Base-by-base conservation (phyloP, 2,329 filamentous ascomycete species). In the Mycosphaerella sp. region DNA sequence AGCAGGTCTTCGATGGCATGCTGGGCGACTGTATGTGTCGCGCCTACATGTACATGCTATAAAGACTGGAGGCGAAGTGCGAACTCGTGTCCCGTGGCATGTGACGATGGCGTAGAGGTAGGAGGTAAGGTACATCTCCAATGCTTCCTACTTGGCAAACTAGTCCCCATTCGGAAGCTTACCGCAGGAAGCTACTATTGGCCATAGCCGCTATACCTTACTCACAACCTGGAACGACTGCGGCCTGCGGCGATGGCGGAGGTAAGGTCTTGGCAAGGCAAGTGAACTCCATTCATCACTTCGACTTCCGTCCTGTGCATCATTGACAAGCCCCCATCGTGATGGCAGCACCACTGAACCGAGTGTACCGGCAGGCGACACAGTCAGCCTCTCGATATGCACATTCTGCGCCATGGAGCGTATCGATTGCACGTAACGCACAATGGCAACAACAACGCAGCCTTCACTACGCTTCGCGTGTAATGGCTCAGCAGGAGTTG, bases 1-100 rank as follows among this genome's bases (percentile, higher is more conserved):
- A 87, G 68, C 88, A 93, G 50, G 74, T 74, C 59, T 75, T 77
- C 1, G 45, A 45, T n/a, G 55, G 10, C 59, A 61, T 61, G 48
- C 39, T 40, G 12, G 6, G 11, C 36, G 38, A 44, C 43, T 14
- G 11, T 10, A 26, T 14, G 11, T 47, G 45, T 34, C 17, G 26
- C 10, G 42, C 53, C 21, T 21, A 21, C 21, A 21, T 21, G 21
- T 58, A 59, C 58, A 59, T 58, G 10, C 45, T 48, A 21, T 69
- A 6, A 39, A 45, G 26, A 47, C 55, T 34, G 39, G 45, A 11
- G 21, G 6, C 31, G 14, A 44, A 41, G 44, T 34, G 21, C 21
- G 36, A 48, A 36, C 32, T 44, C 45, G 21, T 34, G 42, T 45
- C 26, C 17, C 11, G 36, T 10, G 31, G 32, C 48, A 49, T 46